Percentiles rank a stretch among this genome's conserved stretches.
These are phyloP conservation scores for Aspergillus piperis DNA, from an alignment of 2,329 filamentous ascomycete species.

Conservation along the genomic window DNA sequence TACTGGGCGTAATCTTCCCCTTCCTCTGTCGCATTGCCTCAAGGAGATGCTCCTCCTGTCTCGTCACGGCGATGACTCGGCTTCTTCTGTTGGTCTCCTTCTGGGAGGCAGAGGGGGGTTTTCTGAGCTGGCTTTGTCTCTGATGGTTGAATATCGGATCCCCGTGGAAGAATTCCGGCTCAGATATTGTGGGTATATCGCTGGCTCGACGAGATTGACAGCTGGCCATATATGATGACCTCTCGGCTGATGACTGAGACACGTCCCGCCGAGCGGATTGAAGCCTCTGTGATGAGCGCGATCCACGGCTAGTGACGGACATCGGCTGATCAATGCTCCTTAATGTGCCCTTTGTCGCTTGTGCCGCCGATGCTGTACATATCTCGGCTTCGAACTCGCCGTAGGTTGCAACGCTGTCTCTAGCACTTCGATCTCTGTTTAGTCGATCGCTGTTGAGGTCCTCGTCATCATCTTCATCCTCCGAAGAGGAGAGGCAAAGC, in stretches of 20 bases:
- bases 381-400: conserved; percentile 47
- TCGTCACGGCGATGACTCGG: conserved; percentile 54
- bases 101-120: conserved; percentile 19
- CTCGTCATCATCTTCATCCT: conserved; percentile 44
- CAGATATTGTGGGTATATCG: conserved; percentile 37
- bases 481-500: conserved; percentile 53
- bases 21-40: conserved; percentile 53
- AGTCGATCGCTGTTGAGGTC: conserved; percentile 18
- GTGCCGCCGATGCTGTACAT: conserved; percentile 43
- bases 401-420: conserved; percentile 45
- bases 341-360: conserved; percentile 32
- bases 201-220: conserved; percentile 33
- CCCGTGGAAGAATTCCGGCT: conserved; percentile 31
- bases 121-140: conserved; percentile 13
- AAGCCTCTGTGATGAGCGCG: conserved; percentile 23
- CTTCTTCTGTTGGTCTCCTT: conserved; percentile 43
- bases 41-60: conserved; percentile 55
- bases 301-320: conserved; percentile 30
- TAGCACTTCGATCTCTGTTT: conserved; percentile 20
- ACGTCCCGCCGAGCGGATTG: conserved; percentile 23
- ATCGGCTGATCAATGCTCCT: conserved; percentile 32
- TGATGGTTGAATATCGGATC: conserved; percentile 28
- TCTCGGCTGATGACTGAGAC: conserved; percentile 32
- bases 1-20: conserved; percentile 48
- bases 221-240: conserved; percentile 27